These are phyloP conservation scores for Aspergillus leporis DNA, from an alignment of 495 filamentous ascomycete genomes.

Conservation along the genomic window DNA sequence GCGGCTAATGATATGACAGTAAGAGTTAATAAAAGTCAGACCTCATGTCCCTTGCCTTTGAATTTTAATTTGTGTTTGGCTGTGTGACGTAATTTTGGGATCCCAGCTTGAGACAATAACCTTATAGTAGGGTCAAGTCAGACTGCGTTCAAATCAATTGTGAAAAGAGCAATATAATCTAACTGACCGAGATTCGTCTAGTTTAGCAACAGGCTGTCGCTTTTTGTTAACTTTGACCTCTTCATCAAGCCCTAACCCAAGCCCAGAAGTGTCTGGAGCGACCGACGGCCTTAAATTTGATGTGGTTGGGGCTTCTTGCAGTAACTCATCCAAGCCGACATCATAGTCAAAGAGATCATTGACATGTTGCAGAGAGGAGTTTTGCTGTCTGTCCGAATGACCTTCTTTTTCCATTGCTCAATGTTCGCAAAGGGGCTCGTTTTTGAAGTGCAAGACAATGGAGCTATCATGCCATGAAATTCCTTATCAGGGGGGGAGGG, in stretches of 20 bases:
- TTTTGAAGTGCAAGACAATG: no score
- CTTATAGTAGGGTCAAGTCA: constrained; percentile 33
- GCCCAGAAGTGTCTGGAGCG: constrained; percentile 31
- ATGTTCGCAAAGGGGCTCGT: no score
- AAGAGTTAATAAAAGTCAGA: constrained; percentile 32
- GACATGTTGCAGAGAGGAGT: constrained; percentile 33
- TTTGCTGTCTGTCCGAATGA: constrained; percentile 16
- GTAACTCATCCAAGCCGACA: constrained; percentile 53
- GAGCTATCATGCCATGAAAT: not conserved
- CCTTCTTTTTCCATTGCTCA: constrained; percentile 15
- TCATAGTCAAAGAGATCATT: constrained; percentile 76
- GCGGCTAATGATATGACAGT: constrained; percentile 69
- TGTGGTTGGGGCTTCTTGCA: constrained; percentile 41
- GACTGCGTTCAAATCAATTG: not conserved
- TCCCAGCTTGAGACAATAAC: constrained; percentile 75
- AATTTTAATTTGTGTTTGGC: constrained; percentile 72
- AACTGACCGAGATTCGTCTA: constrained; percentile 75
- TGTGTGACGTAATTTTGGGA: constrained; percentile 75
- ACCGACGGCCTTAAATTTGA: constrained; percentile 27
- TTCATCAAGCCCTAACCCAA: constrained; percentile 74
- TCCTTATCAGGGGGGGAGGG: no score
- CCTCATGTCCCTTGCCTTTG: constrained; percentile 94
- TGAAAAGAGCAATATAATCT: not conserved
- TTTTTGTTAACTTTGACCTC: constrained; percentile 80
- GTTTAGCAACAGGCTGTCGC: constrained; percentile 72